These are phyloP conservation scores for Aphelidium insulamus DNA, from an alignment of 371 early-diverging fungal species.

Conservation along the genomic window DNA sequence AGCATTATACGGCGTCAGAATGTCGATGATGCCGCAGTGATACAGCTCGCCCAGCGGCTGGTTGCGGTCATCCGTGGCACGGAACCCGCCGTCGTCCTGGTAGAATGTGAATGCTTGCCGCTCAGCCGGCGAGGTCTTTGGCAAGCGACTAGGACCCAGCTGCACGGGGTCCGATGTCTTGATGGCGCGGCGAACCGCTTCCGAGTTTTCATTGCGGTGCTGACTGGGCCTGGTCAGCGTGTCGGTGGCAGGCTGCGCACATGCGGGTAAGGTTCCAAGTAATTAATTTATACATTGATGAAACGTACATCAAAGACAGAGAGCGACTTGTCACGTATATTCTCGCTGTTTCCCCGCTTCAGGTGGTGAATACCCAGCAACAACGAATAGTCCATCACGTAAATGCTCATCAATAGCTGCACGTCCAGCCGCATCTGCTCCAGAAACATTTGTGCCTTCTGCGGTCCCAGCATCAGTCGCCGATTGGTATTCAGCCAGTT, in stretches of 20 bases:
- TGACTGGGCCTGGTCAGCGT: too few relatives aligned
- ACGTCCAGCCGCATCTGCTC: conserved; percentile 69
- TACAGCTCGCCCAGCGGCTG: conserved; percentile 42
- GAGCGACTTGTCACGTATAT: conserved; percentile 63
- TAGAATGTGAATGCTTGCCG: conserved; percentile 40
- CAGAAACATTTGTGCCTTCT: conserved; percentile 42
- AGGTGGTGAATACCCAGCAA: conserved; percentile 75
- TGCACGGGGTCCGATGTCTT: conserved; percentile 36
- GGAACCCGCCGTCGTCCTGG: conserved; percentile 70
- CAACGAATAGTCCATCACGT: conserved; percentile 56
- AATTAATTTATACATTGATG: conserved; percentile 3
- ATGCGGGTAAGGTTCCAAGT: not conserved
- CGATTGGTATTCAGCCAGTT: conserved; percentile 62
- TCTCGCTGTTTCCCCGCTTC: conserved; percentile 54
- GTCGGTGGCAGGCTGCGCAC: too few relatives aligned
- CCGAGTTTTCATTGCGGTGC: conserved; percentile 26
- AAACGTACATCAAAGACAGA: conserved; percentile 40
- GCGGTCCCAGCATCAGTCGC: conserved; percentile 59
- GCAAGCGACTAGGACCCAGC: conserved; percentile 5
- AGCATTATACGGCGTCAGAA: conserved; percentile 71
- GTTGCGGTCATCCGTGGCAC: conserved; percentile 45
- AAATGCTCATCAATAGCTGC: conserved; percentile 14
- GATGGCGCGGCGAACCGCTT: conserved; percentile 38
- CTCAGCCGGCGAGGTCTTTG: not conserved
- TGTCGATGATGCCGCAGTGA: conserved; percentile 86